Conservation (phyloP, 805 yeast species). For the Candida pini region DNA sequence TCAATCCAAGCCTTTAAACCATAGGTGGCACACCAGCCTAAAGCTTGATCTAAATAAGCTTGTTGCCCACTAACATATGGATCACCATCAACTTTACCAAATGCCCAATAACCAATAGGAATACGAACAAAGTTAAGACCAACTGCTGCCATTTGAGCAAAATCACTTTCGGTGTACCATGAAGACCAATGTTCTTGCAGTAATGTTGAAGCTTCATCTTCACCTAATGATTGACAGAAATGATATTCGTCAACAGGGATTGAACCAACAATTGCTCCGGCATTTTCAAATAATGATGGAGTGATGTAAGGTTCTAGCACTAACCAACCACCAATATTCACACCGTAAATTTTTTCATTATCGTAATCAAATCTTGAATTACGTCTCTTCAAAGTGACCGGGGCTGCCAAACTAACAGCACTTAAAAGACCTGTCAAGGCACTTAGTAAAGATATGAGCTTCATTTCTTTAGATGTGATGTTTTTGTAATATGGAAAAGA, state of each 20-base stretch:
- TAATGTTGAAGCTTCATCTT: slow-evolving; percentile 44
- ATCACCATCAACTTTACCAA: slow-evolving; percentile 52
- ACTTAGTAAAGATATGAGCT: slow-evolving; percentile 3
- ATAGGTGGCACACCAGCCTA: slow-evolving; percentile 63
- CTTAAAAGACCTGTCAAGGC: slow-evolving; percentile 2
- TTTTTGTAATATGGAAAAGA: too few species aligned
- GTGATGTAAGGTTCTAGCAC: slow-evolving; percentile 83
- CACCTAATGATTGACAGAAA: slow-evolving; percentile 55
- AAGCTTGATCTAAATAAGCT: slow-evolving; percentile 65
- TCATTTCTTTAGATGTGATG: too few species aligned
- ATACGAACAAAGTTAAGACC: slow-evolving; percentile 85
- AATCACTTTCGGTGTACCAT: slow-evolving; percentile 72
- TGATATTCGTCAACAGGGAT: slow-evolving; percentile 84
- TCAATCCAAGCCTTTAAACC: slow-evolving; percentile 82
- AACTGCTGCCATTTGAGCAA: slow-evolving; percentile 46
- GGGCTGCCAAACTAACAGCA: slow-evolving; percentile 15
- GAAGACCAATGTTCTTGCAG: slow-evolving; percentile 71
- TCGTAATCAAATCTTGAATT: slow-evolving; percentile 29
- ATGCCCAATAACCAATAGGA: slow-evolving; percentile 96
- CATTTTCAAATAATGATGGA: slow-evolving; percentile 62
- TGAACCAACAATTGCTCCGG: slow-evolving; percentile 30
- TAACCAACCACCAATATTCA: slow-evolving; percentile 87
- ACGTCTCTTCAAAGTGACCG: slow-evolving; percentile 24
- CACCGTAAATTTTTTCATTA: slow-evolving; percentile 43
- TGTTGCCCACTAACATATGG: slow-evolving; percentile 87